phyloP scores from a whole-genome alignment of 1,284 basidiomycete genomes.

The Hemileia vastatrix region DNA sequence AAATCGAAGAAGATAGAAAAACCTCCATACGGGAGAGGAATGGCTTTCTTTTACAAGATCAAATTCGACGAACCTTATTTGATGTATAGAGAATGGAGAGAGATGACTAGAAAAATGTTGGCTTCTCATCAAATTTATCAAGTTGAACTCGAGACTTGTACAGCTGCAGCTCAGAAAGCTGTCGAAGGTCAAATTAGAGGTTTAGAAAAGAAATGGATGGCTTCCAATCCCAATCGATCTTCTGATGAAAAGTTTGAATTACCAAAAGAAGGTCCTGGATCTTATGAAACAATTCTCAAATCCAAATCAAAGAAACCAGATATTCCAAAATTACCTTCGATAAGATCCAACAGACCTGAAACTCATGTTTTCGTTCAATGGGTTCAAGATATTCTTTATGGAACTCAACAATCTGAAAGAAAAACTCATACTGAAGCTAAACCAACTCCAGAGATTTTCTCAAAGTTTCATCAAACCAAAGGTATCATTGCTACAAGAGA shows the following conservation, averaged over 20 bases:
- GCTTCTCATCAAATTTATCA: not conserved
- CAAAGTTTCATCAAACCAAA: slow-evolving; percentile 7
- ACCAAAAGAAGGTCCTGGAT: not conserved
- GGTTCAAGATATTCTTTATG: slow-evolving; percentile 11
- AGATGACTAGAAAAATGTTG: slow-evolving; percentile 68
- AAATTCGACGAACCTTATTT: slow-evolving; percentile 99
- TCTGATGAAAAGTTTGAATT: no score
- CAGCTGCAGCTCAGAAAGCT: not conserved
- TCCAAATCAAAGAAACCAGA: not conserved
- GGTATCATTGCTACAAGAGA: slow-evolving; percentile 8
- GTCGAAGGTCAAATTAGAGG: not conserved
- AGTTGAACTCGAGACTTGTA: not conserved
- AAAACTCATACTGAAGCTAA: no score
- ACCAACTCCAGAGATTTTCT: no score
- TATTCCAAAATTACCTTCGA: slow-evolving; percentile 7
- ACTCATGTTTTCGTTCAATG: slow-evolving; percentile 11
- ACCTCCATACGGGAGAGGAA: slow-evolving; percentile 64
- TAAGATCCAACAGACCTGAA: slow-evolving; percentile 22
- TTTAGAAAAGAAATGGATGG: not conserved
- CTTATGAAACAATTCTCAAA: not conserved
- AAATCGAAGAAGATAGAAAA: slow-evolving; percentile 26
- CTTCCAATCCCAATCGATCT: no score
- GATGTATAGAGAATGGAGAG: slow-evolving; percentile 96
- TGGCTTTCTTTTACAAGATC: slow-evolving; percentile 96
- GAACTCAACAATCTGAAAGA: slow-evolving; percentile 4